Conservation (phyloP, 108 stramenopile species). For the Fistulifera pelliculosa region DNA sequence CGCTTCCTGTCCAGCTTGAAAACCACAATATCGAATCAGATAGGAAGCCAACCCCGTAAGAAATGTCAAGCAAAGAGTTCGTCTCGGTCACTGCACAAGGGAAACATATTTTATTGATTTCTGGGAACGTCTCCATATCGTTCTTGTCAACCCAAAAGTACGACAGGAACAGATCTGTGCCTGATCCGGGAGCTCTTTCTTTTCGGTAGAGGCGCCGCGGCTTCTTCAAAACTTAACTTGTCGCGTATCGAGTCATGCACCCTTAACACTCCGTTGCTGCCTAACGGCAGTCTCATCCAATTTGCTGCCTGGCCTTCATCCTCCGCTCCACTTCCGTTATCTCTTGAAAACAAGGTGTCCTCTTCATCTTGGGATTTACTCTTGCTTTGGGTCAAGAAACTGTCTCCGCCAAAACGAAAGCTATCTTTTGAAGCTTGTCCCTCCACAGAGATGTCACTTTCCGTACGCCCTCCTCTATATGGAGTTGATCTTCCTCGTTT, state of each 20-base stretch:
- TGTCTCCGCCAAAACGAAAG: not conserved
- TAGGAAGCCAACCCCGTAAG: slow-evolving; percentile 29
- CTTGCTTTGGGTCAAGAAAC: not conserved
- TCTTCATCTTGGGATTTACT: not conserved
- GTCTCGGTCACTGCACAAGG: slow-evolving; percentile 5
- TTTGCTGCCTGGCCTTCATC: too few relatives aligned
- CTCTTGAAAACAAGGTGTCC: too few relatives aligned
- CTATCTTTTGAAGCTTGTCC: not conserved
- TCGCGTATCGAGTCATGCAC: not conserved
- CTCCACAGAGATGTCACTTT: not conserved
- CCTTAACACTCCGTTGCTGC: too few relatives aligned
- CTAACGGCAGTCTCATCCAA: too few relatives aligned
- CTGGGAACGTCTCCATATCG: not conserved
- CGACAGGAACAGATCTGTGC: slow-evolving; percentile 4
- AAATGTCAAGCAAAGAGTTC: not conserved
- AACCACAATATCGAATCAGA: slow-evolving; percentile 30
- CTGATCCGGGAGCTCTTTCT: not conserved
- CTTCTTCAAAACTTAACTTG: not conserved
- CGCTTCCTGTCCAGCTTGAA: slow-evolving; percentile 32
- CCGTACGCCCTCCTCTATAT: not conserved
- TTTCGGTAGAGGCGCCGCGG: not conserved
- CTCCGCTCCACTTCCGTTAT: too few relatives aligned
- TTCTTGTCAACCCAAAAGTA: slow-evolving; percentile 6
- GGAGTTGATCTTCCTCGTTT: too few relatives aligned
- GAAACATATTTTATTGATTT: not conserved